Evolutionary conservation across 441 rosid species (phyloP), one percentile per base, ranked within the genome.

Genomic region (Gossypium gossypioides): DNA sequence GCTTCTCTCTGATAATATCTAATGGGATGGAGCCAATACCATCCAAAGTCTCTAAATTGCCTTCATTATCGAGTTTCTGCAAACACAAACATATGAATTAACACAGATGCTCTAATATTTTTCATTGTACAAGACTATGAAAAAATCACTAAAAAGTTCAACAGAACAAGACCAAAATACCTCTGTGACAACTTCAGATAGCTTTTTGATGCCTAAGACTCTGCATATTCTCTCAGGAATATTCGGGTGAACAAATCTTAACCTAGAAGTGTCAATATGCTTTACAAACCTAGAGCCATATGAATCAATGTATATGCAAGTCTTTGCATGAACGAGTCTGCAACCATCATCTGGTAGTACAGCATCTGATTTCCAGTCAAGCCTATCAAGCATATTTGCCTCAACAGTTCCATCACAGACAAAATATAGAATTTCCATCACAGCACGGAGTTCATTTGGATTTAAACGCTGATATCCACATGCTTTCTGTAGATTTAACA

Each of bases 361-460:
- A 67, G 87, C 91, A 83, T 89, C 91, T 52, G 84, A 81, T 70
- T 77, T 84, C 88, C 86, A 76, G 73, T 57, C 70, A 65, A 78
- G 29, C 72, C 24, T 67, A 73, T 71, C 56, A 21, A 82, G 58
- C 61, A 50, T 65, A 68, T 83, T 81, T 73, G 72, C 83, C 73
- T 80, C 84, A 62, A 67, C 72, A 60, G 68, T 78, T 69, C 75
- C 81, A 75, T 85, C 92, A 72, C 91, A 87, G 73, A 92, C 86
- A 83, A 88, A 88, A 85, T 81, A 80, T 82, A 95, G 80, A 76
- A 87, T 85, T 82, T 90, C 98, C 96, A 91, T 82, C 75, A 92
- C 99, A 76, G 99, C 97, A 73, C 97, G 97, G 65, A 92, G 88
- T 86, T 95, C 98, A 80, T 95, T 95, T 60, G 98, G 99, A 82